These are phyloP conservation scores for Colletotrichum salicis DNA, from an alignment of 2,329 filamentous ascomycete species.

Conservation along the genomic window DNA sequence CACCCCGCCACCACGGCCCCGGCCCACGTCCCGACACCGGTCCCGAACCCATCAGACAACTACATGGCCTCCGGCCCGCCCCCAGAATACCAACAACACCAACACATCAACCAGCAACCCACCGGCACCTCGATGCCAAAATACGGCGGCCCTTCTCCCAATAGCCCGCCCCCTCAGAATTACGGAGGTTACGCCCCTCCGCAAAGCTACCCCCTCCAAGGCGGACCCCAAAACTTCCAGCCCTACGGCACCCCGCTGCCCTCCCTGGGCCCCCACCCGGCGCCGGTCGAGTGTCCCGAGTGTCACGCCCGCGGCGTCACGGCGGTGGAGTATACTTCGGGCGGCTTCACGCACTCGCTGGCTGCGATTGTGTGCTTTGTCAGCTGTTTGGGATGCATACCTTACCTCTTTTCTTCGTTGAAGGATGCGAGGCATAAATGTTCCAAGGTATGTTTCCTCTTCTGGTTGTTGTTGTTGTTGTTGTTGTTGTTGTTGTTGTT, in stretches of 20 bases:
- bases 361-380: conserved; percentile 38
- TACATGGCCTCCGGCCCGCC: conserved; percentile 12
- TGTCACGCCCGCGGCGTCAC: conserved; percentile 39
- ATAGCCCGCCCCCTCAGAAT: not conserved
- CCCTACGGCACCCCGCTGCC: conserved; percentile 36
- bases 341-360: conserved; percentile 39
- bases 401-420: conserved; percentile 37
- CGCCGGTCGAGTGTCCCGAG: conserved; percentile 38
- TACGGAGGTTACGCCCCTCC: conserved; percentile 14
- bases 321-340: conserved; percentile 36
- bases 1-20: not conserved
- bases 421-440: conserved; percentile 41
- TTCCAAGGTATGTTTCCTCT: conserved; percentile 29
- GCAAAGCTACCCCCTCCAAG: conserved; percentile 6
- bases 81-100: conserved; percentile 4
- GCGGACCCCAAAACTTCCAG: conserved; percentile 31
- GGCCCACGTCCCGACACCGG: not conserved
- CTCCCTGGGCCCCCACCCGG: conserved; percentile 36
- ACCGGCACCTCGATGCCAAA: conserved; percentile 18
- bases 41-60: conserved; percentile 7
- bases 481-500: not conserved
- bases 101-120: not conserved
- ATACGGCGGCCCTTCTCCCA: conserved; percentile 18
- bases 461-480: not conserved
- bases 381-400: conserved; percentile 39